phyloP scores from a whole-genome alignment of 2,329 filamentous ascomycete species.

The Pyricularia pennisetigena region DNA sequence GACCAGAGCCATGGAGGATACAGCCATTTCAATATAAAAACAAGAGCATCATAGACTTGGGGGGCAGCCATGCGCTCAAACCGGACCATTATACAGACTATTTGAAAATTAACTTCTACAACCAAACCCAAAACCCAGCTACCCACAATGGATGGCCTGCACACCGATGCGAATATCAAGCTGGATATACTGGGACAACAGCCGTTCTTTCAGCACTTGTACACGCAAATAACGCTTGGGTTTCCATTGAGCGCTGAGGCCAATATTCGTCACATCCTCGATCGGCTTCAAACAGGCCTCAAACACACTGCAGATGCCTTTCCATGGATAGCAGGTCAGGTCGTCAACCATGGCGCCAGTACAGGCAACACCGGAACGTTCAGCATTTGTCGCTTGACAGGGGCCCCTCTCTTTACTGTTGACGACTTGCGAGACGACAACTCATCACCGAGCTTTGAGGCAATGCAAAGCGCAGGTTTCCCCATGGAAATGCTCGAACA shows the following conservation, averaged over 20 bases:
- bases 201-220: conserved; percentile 26
- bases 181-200: conserved; percentile 33
- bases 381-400: conserved; percentile 25
- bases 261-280: conserved; percentile 15
- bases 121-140: not conserved
- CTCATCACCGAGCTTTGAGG: conserved; percentile 25
- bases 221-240: conserved; percentile 33
- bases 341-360: conserved; percentile 22
- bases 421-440: conserved; percentile 30
- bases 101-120: too few species aligned
- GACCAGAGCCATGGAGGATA: too few species aligned
- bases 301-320: conserved; percentile 26
- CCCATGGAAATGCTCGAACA: conserved; percentile 40
- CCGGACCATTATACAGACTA: too few species aligned
- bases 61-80: too few species aligned
- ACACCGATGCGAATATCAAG: conserved; percentile 11
- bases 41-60: too few species aligned
- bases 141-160: not conserved
- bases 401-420: conserved; percentile 24
- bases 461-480: conserved; percentile 25
- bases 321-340: conserved; percentile 36
- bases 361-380: conserved; percentile 20
- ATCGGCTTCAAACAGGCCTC: conserved; percentile 24
- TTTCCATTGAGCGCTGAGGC: conserved; percentile 18
- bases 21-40: too few species aligned